Base-by-base conservation (phyloP, 345 rosid species). In the Acer campestre region DNA sequence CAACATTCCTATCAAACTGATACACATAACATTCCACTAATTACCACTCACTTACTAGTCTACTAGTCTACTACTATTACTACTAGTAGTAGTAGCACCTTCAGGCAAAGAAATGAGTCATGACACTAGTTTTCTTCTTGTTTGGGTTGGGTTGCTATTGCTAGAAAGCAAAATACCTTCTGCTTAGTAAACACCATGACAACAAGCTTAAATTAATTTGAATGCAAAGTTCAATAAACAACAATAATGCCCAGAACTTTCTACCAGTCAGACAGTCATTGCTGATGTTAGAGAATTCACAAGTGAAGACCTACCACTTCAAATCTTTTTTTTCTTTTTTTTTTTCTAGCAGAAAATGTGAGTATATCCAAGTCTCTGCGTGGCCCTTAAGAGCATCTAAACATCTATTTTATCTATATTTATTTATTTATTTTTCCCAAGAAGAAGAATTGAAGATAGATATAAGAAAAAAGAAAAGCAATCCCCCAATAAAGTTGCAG, bases 321-420 rank as follows among this genome's bases (percentile, higher is more conserved):
- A 35, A 42, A 4, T 53, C 31, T 64, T 9, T 1, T 1, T 48
- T 49, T 2, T 35, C 13, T 17, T 27, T 42, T 44, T 58, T 58
- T 64, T 67, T 67, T 58, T 40, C 9, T 4, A 17, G 17, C 25
- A 27, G 42, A 16, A 27, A 66, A 53, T 38, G 35, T n/a, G 67
- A 25, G 63, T 46, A 59, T 29, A 75, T 78, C 61, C 61, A 40
- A 61, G 38, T 35, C 27, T 16, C 66, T 70, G 70, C 80, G 84
- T 75, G 71, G 68, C 62, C 48, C 76, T 74, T 67, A 80, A 72
- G 86, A 76, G 80, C 78, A 80, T 77, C 71, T 20, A 35, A 70
- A 73, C 44, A 64, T 74, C 4, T 49, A 14, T 4, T 35, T 35
- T 35, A 35, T 35, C 0, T 31, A 7, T 1, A 6, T 14, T 49